Evolutionary conservation across 2,329 filamentous ascomycete genomes (phyloP), one percentile per base, ranked within the genome.

Genomic region (Penicillium glabrum): DNA sequence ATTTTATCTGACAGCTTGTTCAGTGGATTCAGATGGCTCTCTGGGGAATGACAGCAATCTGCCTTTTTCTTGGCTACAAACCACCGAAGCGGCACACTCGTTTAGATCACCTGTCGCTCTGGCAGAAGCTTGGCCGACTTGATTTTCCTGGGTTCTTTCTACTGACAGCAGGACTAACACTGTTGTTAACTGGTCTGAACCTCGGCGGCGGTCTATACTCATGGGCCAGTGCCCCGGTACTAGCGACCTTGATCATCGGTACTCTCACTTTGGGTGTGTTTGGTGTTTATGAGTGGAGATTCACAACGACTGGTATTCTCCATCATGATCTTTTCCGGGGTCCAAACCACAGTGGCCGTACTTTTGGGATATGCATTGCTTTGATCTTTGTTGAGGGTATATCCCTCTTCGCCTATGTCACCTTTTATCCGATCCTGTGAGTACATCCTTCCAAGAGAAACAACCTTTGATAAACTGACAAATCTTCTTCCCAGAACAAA

Each of bases 321-420:
- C 48, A 55, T 8, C 52, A 58, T 27, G 52, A 58, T 33, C 48
- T 58, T 8, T 55, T 58, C 29, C 52, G 31, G 7, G 51, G 48
- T 10, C 52, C 35, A 6, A 47, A 44, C 29, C 39, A 6, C 3
- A 53, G 52, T 8, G 52, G 52, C 10, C 31, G 53, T 23, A 58
- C 52, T 11, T 55, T 55, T 35, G 56, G 48, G 26, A 44, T 58
- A 7, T 58, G 48, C 31, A 35, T 58, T 45, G 56, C 33, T 10
- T 52, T 58, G 27, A 58, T 58, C 23, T 58, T 58, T 29, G 52
- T 58, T n/a, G 52, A 58, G 46, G 56, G 52, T 4, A 55, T 58
- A 14, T 10, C 51, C n/a, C 48, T 58, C 11, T 58, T 58, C 33
- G 37, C 52, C 11, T 58, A 55, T 39, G 26, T 50, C 8, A 53